Evolutionary conservation across 176 grass and related monocot species (phyloP), one percentile per base, ranked within the genome.

Genomic region (Phyllostachys edulis): DNA sequence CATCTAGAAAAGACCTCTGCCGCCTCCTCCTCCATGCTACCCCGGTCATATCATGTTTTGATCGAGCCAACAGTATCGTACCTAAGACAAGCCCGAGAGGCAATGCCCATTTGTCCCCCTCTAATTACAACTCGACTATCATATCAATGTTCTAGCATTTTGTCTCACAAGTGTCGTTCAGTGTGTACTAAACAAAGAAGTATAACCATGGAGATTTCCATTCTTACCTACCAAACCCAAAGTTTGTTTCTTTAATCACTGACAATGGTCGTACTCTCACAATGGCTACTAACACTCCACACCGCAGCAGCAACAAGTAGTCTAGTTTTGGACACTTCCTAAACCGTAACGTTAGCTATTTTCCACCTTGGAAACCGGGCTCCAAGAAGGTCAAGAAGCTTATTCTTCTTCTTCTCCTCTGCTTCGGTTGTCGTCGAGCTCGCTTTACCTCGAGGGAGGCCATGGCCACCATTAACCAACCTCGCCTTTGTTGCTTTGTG

Each of bases 401-500:
- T 68, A 23, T 83, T 61, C 55, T 24, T 51, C 13, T 26, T 61
- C 54, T 34, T 34, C 52, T 74, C 18, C 65, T 37, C 69, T 41
- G 60, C 37, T 34, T 59, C n/a, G 63, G 71, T 37, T 51, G 50
- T 55, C 5, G 34, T 51, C 69, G 67, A 24, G 45, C 17, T 36
- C 17, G 72, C 78, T 77, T 57, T 14, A 32, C 32, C 88, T 83
- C 78, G 83, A 66, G 37, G 20, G 54, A 44, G 42, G 62, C 80
- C 79, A 52, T 50, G 18, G 78, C 65, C 84, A 59, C 78, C 84
- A 66, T 84, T 81, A 77, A 71, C 52, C 65, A 71, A 85, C 50
- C 72, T 27, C 39, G 59, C 40, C 71, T 82, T 82, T 84, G 85
- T 90, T 90, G 75, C 89, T 90, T 79, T 90, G 50, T 59, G 23